Evolutionary conservation across 2,329 filamentous ascomycete genomes (phyloP).

Genomic region (Huntiella moniliformis): DNA sequence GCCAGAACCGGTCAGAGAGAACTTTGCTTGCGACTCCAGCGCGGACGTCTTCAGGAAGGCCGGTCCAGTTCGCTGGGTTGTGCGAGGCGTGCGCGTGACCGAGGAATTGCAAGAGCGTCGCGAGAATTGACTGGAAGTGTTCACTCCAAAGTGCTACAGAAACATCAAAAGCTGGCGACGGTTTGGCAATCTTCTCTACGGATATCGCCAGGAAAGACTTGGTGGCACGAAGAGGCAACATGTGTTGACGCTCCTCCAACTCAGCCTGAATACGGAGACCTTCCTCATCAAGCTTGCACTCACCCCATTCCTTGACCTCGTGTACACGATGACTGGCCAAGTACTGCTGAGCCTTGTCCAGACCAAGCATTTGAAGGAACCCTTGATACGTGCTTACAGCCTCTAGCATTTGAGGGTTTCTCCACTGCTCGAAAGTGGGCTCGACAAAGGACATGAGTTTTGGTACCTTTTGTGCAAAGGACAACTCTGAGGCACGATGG

Average conservation of each 20-base stretch:
- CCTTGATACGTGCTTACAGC: constrained; percentile 55
- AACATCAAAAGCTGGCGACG: constrained; percentile 51
- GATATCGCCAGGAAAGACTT: constrained; percentile 87
- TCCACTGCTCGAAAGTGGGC: constrained; percentile 70
- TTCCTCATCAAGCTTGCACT: constrained; percentile 55
- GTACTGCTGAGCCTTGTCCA: constrained; percentile 68
- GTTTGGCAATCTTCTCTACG: constrained; percentile 69
- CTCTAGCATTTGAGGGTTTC: constrained; percentile 45
- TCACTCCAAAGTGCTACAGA: constrained; percentile 74
- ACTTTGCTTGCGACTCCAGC: constrained; percentile 55
- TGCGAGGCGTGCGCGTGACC: constrained; percentile 85
- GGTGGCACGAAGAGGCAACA: constrained; percentile 64
- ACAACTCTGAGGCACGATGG: constrained; percentile 63
- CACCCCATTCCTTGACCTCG: constrained; percentile 65
- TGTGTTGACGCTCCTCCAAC: constrained; percentile 56
- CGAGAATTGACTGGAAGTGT: constrained; percentile 64
- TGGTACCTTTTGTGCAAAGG: constrained; percentile 48
- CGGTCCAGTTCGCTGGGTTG: constrained; percentile 66
- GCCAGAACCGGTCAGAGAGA: constrained; percentile 91
- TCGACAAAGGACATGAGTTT: constrained; percentile 61
- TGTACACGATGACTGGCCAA: constrained; percentile 55
- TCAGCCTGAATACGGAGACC: constrained; percentile 62
- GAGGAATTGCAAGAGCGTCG: constrained; percentile 66
- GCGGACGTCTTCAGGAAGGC: constrained; percentile 57
- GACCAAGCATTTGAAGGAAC: constrained; percentile 63